Conservation (phyloP, 768 basidiomycete species). For the Russula foetens region DNA sequence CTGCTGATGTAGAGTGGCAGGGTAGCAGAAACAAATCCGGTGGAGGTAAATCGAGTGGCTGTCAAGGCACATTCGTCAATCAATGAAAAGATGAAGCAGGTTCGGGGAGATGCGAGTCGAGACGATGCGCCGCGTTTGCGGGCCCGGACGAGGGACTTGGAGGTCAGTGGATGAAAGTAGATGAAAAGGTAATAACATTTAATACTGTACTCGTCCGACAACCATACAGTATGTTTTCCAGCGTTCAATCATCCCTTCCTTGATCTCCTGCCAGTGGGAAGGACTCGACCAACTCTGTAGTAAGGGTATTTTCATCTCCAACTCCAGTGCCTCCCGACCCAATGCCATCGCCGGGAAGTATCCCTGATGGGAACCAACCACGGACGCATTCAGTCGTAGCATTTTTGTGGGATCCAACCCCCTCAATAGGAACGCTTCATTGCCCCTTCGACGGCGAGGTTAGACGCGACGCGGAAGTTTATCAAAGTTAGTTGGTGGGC, state of each 20-base stretch:
- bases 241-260: background rate
- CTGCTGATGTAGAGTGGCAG: no score
- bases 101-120: no score
- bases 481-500: constrained; percentile 27
- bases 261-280: constrained; percentile 7
- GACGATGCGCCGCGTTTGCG: no score
- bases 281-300: constrained; percentile 1
- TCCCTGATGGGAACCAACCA: background rate
- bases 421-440: constrained; percentile 28
- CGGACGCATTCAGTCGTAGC: constrained; percentile 5
- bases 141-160: no score
- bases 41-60: no score
- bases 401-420: constrained; percentile 12
- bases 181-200: no score
- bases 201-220: no score
- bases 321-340: background rate
- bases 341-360: background rate
- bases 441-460: constrained; percentile 30
- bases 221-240: background rate
- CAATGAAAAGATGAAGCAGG: no score
- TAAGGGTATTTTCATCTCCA: constrained; percentile 3
- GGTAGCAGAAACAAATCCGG: no score
- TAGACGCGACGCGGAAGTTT: constrained; percentile 28
- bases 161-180: no score
- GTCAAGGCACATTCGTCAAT: no score